Percentiles rank a stretch among this genome's conserved stretches.
These are phyloP conservation scores for Lumnitzera littorea DNA, from an alignment of 345 rosid genomes.

Conservation along the genomic window DNA sequence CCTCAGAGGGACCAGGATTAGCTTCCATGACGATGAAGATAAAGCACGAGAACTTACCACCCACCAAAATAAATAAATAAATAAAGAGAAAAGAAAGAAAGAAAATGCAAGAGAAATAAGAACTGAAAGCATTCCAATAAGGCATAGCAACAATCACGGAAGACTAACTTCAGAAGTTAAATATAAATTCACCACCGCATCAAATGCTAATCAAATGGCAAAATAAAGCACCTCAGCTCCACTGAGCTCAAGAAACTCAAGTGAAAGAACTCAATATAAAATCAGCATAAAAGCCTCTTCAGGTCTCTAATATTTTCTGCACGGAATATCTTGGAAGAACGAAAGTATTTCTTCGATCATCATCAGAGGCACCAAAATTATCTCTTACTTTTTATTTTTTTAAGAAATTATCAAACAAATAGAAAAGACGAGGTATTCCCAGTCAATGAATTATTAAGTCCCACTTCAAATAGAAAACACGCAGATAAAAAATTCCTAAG, in stretches of 20 bases:
- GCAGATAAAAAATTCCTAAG: not conserved
- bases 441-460: not conserved
- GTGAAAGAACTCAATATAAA: not conserved
- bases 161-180: too few species aligned
- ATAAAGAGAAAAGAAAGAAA: too few species aligned
- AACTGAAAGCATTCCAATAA: not conserved
- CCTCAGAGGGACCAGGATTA: slow-evolving; percentile 6
- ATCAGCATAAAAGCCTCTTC: slow-evolving; percentile 5
- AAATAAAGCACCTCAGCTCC: not conserved
- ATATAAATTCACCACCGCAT: too few species aligned
- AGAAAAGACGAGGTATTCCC: not conserved
- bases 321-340: slow-evolving; percentile 15
- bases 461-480: not conserved
- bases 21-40: too few species aligned
- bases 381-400: not conserved
- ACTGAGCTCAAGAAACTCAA: not conserved
- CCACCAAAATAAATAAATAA: too few species aligned
- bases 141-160: not conserved
- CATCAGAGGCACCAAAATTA: slow-evolving; percentile 5
- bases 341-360: slow-evolving; percentile 14
- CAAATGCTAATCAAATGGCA: not conserved
- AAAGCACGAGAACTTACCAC: too few species aligned
- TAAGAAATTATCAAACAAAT: not conserved
- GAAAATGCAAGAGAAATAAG: not conserved
- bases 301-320: slow-evolving; percentile 12